Base-by-base conservation (phyloP, 306 rosid genomes). In the Corylus avellana region DNA sequence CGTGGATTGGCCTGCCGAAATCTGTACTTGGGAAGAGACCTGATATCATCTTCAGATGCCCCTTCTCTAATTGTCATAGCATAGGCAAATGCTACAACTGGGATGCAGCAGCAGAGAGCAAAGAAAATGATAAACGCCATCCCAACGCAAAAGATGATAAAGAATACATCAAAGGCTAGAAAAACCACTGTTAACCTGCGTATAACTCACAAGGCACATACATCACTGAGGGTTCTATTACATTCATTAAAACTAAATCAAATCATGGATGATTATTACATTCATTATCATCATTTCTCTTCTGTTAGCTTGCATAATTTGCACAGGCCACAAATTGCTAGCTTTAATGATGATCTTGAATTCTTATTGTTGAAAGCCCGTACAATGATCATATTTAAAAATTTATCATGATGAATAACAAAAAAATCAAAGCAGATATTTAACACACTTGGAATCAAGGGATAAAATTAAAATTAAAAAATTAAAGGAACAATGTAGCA, bases 151-250 rank as follows among this genome's bases (percentile, higher is more conserved):
- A 91, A 91, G 86, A 93, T 77, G 13, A 93, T 93, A 80, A 89
- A 88, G 87, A 93, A 89, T 84, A 93, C 84, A 39, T 93, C 96
- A 77, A 91, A 89, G 78, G 96, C 97, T 37, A 93, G 91, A 84
- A 89, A 93, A 74, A 93, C 94, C 75, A 93, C 93, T 12, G 97
- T 93, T 78, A 93, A 82, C 97, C 97, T 93, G 96, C 92, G 81
- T 68, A 62, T 78, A 67, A 48, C 62, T 57, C 62, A 42, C 77
- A 70, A 74, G 77, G 53, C 29, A 64, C 49, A 76, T 76, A 70
- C 49, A 76, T 76, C 46, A 72, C 22, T 74, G 16, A 73, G 66
- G 39, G 49, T 51, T 75, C 72, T 12, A 67, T 20, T 12, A 54
- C 18, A 62, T 48, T 49, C 69, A 67, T 73, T 42, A 78, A 61